Evolutionary conservation across 352 stramenopile species (phyloP).

Genomic region (Phytophthora tentaculata): DNA sequence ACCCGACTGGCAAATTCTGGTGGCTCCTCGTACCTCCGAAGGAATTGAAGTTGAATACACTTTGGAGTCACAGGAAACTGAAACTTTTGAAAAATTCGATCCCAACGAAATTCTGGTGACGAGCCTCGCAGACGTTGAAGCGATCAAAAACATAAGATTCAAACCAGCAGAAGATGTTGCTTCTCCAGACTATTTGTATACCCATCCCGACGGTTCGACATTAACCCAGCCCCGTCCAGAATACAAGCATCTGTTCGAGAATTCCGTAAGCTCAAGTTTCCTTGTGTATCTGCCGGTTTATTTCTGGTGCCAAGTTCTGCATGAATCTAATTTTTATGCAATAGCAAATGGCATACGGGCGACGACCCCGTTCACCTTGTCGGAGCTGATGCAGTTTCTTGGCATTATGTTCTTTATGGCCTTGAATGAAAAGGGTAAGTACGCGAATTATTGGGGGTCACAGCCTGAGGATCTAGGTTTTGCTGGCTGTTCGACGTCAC

Average conservation of each 20-base stretch:
- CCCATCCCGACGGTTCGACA: too few species aligned
- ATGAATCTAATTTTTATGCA: neutral
- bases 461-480: neutral
- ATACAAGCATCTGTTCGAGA: neutral
- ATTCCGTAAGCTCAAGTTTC: neutral
- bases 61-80: neutral
- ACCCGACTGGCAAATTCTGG: neutral
- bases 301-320: neutral
- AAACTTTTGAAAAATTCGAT: neutral
- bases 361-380: neutral
- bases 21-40: neutral
- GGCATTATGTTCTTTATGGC: conserved; percentile 4
- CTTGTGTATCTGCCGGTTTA: neutral
- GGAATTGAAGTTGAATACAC: neutral
- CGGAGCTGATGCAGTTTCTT: neutral
- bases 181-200: neutral
- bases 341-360: neutral
- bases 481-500: neutral
- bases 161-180: neutral
- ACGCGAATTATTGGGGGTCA: too few species aligned
- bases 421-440: neutral
- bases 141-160: too few species aligned
- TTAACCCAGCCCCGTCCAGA: neutral
- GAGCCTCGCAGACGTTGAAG: neutral
- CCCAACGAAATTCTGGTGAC: neutral